Evolutionary conservation across 257 asterid species (phyloP).

Genomic region (Cynanchum wilfordii): DNA sequence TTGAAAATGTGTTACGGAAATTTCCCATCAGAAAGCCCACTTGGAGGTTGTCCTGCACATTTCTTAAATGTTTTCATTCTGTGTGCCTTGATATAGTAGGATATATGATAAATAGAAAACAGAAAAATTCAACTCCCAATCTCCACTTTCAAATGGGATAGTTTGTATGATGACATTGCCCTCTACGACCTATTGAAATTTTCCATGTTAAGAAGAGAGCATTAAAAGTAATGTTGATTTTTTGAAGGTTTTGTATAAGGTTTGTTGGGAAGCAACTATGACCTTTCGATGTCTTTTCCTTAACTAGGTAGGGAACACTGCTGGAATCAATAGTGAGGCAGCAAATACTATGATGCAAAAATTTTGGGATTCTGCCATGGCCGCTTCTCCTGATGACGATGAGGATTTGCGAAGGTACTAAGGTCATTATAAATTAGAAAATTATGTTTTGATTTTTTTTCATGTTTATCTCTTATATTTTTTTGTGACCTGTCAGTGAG

Average conservation of each 20-base stretch:
- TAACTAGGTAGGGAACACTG: constrained; percentile 69
- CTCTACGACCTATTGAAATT: not conserved
- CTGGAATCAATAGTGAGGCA: constrained; percentile 64
- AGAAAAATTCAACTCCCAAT: not conserved
- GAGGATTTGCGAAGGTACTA: constrained; percentile 72
- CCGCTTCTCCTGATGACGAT: constrained; percentile 69
- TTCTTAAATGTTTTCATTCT: too few species aligned
- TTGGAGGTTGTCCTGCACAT: not conserved
- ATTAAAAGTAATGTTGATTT: not conserved
- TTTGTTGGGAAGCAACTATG: not conserved
- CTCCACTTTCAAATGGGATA: not conserved
- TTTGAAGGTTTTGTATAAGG: not conserved
- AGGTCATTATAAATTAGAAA: not conserved
- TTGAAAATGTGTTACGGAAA: not conserved
- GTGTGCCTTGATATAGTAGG: not conserved
- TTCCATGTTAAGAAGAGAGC: not conserved
- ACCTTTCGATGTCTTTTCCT: constrained; percentile 5
- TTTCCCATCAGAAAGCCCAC: not conserved
- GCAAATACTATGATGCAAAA: constrained; percentile 80
- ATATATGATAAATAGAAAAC: not conserved
- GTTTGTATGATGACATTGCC: not conserved
- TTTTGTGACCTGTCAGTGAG: constrained; percentile 45
- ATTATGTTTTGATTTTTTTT: not conserved
- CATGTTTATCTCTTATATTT: constrained; percentile 23
- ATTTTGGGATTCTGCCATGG: constrained; percentile 98